Conservation (phyloP, 345 rosid species). For the Ceriops decandra region DNA sequence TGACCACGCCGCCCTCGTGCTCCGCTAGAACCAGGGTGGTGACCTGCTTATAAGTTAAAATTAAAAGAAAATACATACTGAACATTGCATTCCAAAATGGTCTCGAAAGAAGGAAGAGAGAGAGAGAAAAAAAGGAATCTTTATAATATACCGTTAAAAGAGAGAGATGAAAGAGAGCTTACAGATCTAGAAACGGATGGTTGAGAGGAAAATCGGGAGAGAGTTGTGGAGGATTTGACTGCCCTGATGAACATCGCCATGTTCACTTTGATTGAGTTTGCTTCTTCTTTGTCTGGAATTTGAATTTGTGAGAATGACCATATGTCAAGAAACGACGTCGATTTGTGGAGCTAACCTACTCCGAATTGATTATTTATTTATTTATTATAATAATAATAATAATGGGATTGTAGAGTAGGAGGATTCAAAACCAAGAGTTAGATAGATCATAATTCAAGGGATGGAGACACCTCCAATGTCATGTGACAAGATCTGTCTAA, state of each 20-base stretch:
- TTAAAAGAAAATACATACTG: not conserved
- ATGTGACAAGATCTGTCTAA: too few relatives aligned
- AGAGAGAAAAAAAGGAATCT: not conserved
- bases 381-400: too few relatives aligned
- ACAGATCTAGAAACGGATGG: constrained; percentile 35
- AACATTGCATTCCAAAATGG: not conserved
- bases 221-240: not conserved
- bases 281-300: not conserved
- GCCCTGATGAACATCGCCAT: constrained; percentile 15
- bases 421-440: too few relatives aligned
- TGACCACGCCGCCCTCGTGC: constrained; percentile 69
- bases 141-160: not conserved
- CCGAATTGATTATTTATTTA: too few relatives aligned
- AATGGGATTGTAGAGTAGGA: too few relatives aligned
- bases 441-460: too few relatives aligned
- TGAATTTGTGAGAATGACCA: not conserved
- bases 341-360: too few relatives aligned
- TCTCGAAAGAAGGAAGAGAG: not conserved
- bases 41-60: constrained; percentile 31
- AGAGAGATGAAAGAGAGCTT: constrained; percentile 1
- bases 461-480: too few relatives aligned
- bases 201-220: constrained; percentile 13
- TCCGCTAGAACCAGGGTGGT: constrained; percentile 81
- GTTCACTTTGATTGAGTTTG: not conserved
- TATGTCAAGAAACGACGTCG: constrained; percentile 8